Percentiles rank a stretch among this genome's conserved stretches.
Conservation (phyloP, 805 yeast genomes). For the Blastobotrys robertii region DNA sequence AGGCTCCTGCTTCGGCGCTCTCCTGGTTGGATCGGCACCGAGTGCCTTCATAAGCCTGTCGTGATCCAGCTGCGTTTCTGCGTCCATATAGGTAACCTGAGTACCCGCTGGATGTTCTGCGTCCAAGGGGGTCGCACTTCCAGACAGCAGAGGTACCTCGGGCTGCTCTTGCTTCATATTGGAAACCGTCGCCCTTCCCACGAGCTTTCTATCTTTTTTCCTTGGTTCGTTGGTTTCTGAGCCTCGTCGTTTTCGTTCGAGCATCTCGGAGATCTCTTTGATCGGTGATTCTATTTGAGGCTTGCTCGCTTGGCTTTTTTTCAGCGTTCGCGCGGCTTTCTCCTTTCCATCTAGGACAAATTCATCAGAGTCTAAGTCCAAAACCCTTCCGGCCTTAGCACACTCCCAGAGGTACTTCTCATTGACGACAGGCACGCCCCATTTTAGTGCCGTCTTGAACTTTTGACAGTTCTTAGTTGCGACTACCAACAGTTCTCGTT, state of each 20-base stretch:
- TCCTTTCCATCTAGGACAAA: constrained; percentile 15
- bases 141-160: not conserved
- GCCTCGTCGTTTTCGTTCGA: not conserved
- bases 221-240: not conserved
- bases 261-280: not conserved
- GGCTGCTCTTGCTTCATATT: constrained; percentile 1
- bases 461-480: constrained; percentile 22
- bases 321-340: constrained; percentile 4
- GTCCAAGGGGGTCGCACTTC: not conserved
- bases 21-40: constrained; percentile 10
- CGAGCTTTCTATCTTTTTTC: not conserved
- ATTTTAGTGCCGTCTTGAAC: constrained; percentile 25
- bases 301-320: not conserved
- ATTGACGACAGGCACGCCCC: constrained; percentile 31
- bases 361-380: constrained; percentile 8
- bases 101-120: constrained; percentile 5
- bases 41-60: constrained; percentile 14
- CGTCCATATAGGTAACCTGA: constrained; percentile 19
- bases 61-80: constrained; percentile 13
- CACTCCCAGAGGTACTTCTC: constrained; percentile 31
- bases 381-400: constrained; percentile 20
- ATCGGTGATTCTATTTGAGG: not conserved
- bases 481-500: constrained; percentile 33
- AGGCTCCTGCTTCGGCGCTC: not conserved
- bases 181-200: constrained; percentile 5